Evolutionary conservation across 352 stramenopile genomes (phyloP).

Genomic region (Globisporangium camurandrum): DNA sequence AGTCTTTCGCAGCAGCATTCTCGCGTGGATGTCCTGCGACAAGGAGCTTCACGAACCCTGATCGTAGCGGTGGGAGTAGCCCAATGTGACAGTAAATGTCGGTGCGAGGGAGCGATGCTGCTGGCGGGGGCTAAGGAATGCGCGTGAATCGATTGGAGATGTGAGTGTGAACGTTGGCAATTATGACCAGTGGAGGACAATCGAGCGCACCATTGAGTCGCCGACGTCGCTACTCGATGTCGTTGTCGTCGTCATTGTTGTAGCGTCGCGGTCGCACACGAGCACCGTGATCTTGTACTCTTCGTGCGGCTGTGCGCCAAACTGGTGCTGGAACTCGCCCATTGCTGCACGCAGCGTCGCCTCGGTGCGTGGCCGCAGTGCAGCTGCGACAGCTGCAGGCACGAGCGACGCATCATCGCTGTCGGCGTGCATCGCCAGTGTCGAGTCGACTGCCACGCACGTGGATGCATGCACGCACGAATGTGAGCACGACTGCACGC

Average conservation of each 20-base stretch:
- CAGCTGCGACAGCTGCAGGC: conserved; percentile 24
- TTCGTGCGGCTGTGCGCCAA: conserved; percentile 30
- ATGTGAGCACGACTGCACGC: neutral
- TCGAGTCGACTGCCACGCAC: conserved; percentile 52
- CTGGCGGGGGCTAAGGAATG: too few relatives aligned
- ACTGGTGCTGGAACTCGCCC: conserved; percentile 40
- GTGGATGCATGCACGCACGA: neutral
- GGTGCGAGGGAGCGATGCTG: conserved; percentile 14
- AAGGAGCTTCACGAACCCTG: conserved; percentile 57
- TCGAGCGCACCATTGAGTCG: neutral
- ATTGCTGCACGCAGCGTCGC: conserved; percentile 66
- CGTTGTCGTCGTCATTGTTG: neutral
- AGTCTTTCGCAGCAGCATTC: conserved; percentile 73
- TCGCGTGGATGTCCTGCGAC: conserved; percentile 59
- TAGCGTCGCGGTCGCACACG: conserved; percentile 33
- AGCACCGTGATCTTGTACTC: conserved; percentile 85
- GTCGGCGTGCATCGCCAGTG: conserved; percentile 38
- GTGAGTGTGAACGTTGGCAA: too few relatives aligned
- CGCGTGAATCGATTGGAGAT: too few relatives aligned
- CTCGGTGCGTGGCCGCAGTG: conserved; percentile 46
- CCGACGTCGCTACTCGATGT: neutral
- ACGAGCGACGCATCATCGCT: conserved; percentile 7
- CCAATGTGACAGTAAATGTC: conserved; percentile 74
- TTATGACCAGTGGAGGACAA: too few relatives aligned
- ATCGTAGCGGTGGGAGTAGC: conserved; percentile 50